Conservation (phyloP, 2,329 filamentous ascomycete species). For the Akanthomyces lecanii region DNA sequence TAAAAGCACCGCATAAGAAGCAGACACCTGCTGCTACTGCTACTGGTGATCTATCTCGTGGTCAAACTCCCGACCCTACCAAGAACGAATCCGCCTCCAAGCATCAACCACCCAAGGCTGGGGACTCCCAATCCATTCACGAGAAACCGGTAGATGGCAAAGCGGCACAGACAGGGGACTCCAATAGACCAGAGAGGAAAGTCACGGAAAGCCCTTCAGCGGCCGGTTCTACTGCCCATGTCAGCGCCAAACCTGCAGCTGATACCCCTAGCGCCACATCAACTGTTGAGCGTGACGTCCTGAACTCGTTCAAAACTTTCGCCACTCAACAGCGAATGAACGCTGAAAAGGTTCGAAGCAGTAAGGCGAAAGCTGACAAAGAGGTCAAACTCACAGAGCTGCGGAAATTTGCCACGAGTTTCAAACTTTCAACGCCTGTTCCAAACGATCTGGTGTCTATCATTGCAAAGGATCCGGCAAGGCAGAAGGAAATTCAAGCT, state of each 20-base stretch:
- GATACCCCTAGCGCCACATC: constrained; percentile 50
- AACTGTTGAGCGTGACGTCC: constrained; percentile 59
- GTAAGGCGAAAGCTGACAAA: constrained; percentile 69
- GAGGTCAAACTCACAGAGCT: constrained; percentile 90
- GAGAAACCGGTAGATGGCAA: constrained; percentile 25
- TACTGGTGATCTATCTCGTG: constrained; percentile 25
- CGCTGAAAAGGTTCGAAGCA: constrained; percentile 52
- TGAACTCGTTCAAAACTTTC: constrained; percentile 62
- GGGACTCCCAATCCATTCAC: constrained; percentile 23
- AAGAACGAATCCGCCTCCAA: constrained; percentile 31
- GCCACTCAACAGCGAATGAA: constrained; percentile 52
- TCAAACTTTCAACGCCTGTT: constrained; percentile 91
- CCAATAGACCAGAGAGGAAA: constrained; percentile 28
- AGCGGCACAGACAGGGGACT: constrained; percentile 9
- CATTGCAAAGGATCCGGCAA: constrained; percentile 91
- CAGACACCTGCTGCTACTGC: constrained; percentile 23
- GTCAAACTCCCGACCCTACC: constrained; percentile 23
- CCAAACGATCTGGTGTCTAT: constrained; percentile 90
- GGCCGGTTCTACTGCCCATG: constrained; percentile 24
- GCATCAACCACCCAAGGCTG: constrained; percentile 25
- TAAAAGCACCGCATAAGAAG: constrained; percentile 48
- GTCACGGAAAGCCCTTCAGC: constrained; percentile 31
- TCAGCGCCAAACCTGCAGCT: constrained; percentile 22
- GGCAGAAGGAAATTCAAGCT: constrained; percentile 89
- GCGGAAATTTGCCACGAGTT: constrained; percentile 89